Base-by-base conservation (phyloP, 2,329 filamentous ascomycete genomes). In the Cladorrhinum sp. region DNA sequence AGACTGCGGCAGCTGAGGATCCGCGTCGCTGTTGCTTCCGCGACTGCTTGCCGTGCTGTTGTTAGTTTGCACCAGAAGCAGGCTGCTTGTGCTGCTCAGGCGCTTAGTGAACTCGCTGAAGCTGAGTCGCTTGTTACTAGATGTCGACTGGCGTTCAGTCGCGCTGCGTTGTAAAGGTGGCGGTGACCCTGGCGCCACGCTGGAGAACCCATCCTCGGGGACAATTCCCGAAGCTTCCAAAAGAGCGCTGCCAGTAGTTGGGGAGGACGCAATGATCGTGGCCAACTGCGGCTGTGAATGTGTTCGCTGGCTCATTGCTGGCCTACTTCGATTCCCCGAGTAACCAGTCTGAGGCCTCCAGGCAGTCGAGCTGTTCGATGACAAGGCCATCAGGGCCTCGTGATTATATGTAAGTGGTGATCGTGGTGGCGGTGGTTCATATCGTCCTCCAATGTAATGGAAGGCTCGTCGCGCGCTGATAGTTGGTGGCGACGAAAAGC, bases 21-120 rank as follows among this genome's bases (percentile, higher is more conserved):
- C 78, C 61, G 74, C 66, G 62, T 82, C 80, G 67, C 63, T 65
- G 57, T 65, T 64, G 70, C 79, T 81, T 58, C 75, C 74, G 57
- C 77, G 73, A 69, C 77, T 81, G 73, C 80, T 83, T 63, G 73
- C 73, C 61, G 73, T 73, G 62, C 77, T 79, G 61, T 77, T 75
- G 69, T 85, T 85, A 62, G 82, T 82, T 74, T 86, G 82, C 58
- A 85, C 77, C 50, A 86, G 76, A 57, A 87, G 75, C 68, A 85
- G 73, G 70, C 81, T 85, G 69, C 82, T 85, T 55, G 83, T 85
- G 70, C 81, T 85, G 66, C 83, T 86, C 57, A 87, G 71, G 63
- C 83, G 77, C 70, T 83, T 84, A 51, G 83, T 81, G 64, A 86
- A 84, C 57, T 88, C 85, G 66, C 79, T 82, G 65, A 87, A 85